A percentile compares a stretch with the other conserved stretches of the same genome.
phyloP scores from a whole-genome alignment of 169 alveolate species.

The Cryptosporidium tyzzeri region DNA sequence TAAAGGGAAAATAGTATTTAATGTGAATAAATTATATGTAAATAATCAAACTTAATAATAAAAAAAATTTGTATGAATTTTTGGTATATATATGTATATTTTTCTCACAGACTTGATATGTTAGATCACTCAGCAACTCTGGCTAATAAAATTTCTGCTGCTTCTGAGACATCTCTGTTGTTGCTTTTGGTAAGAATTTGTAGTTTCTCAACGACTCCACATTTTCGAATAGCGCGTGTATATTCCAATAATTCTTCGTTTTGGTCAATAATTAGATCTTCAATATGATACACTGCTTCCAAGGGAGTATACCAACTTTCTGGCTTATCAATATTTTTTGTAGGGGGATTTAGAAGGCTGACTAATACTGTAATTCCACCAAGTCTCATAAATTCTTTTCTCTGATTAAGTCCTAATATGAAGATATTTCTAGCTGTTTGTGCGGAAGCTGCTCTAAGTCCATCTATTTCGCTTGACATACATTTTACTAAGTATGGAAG shows the following conservation, averaged over 20 bases:
- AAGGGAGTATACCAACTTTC: conserved; percentile 85
- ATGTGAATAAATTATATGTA: conserved; percentile 3
- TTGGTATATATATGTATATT: not conserved
- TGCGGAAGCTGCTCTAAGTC: conserved; percentile 92
- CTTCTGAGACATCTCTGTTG: conserved; percentile 85
- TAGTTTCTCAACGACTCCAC: conserved; percentile 85
- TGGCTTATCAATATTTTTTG: conserved; percentile 82
- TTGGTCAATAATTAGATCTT: conserved; percentile 88
- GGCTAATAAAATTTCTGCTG: conserved; percentile 83
- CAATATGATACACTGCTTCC: conserved; percentile 91
- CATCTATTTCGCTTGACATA: conserved; percentile 88
- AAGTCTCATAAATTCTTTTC: conserved; percentile 86
- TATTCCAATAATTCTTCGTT: conserved; percentile 86
- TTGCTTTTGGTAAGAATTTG: conserved; percentile 79
- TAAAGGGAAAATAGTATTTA: not conserved
- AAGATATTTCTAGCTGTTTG: conserved; percentile 90
- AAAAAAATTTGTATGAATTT: not conserved
- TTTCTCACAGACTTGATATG: not conserved
- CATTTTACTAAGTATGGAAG: conserved; percentile 87
- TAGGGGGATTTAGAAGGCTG: conserved; percentile 75
- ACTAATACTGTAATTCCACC: conserved; percentile 89
- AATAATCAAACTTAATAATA: not conserved
- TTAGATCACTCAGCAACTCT: conserved; percentile 82
- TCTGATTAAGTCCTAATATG: conserved; percentile 86
- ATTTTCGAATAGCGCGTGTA: conserved; percentile 83